phyloP scores from a whole-genome alignment of 257 asterid species.

The Fraxinus excelsior region DNA sequence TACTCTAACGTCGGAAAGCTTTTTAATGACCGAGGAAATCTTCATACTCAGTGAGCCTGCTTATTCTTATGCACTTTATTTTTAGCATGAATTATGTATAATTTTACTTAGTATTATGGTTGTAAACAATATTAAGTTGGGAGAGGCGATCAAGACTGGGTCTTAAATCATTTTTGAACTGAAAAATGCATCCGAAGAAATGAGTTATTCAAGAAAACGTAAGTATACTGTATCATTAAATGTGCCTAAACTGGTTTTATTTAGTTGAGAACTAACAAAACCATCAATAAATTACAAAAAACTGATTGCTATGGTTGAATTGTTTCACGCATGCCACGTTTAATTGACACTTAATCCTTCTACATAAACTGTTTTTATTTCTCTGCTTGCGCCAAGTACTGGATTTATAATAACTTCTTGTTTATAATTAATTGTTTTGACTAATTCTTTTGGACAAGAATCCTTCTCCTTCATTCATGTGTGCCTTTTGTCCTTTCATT shows the following conservation, averaged over 20 bases:
- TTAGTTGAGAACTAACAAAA: background rate
- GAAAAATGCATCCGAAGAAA: background rate
- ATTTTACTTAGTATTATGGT: background rate
- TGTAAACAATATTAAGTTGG: background rate
- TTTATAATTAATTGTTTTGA: background rate
- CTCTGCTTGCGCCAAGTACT: background rate
- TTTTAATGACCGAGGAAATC: conserved; percentile 32
- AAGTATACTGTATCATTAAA: background rate
- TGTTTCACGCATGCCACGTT: background rate
- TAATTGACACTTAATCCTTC: background rate
- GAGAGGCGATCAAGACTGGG: background rate
- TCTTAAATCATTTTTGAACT: background rate
- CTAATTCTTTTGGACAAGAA: background rate
- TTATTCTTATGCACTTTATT: background rate
- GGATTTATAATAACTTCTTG: background rate
- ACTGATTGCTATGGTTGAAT: background rate
- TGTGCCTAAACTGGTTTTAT: background rate
- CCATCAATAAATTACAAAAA: background rate
- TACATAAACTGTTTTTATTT: background rate
- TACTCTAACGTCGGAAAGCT: conserved; percentile 57
- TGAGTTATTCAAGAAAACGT: background rate
- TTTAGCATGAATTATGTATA: conserved; percentile 5
- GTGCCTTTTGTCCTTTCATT: background rate
- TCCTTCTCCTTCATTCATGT: background rate
- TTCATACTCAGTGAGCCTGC: conserved; percentile 52